Evolutionary conservation across 2,329 filamentous ascomycete genomes (phyloP), one percentile per base, ranked within the genome.

Genomic region (Gnomoniopsis smithogilvyi): DNA sequence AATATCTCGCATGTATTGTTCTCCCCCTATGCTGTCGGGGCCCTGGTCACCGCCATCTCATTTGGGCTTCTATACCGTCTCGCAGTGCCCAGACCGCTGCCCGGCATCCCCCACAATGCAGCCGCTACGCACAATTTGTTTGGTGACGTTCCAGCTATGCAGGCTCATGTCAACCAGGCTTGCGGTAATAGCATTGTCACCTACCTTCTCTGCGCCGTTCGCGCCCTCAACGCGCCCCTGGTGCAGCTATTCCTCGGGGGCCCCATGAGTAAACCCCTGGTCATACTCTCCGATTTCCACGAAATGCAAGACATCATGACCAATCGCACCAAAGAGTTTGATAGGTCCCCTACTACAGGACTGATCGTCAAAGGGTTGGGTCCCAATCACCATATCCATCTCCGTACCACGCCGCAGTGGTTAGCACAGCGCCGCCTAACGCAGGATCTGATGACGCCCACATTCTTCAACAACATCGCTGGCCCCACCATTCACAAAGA

Each of bases 191-290:
- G n/a, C n/a, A n/a, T n/a, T n/a, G n/a, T n/a, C n/a, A n/a, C n/a
- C n/a, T n/a, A n/a, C n/a, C n/a, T n/a, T n/a, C n/a, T n/a, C n/a
- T n/a, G n/a, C n/a, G n/a, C n/a, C n/a, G n/a, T n/a, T n/a, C n/a
- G n/a, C n/a, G n/a, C n/a, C n/a, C 19, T 54, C 14, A 19, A 54
- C 6, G 12, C 51, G 8, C 51, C 51, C 4, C 22, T 54, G 12
- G 8, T 45, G 2, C 51, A 54, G 17, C 34, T 54, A 3, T 54
- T 82, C 59, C 66, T 75, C 10, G n/a, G n/a, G n/a, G 80, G 83
- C 62, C 67, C 78, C 15, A 81, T 82, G 64, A 65, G 79, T 53
- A 66, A 68, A 3, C 78, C 79, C 1, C 70, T 78, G 7, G 30
- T 67, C 17, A 38, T 64, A 8, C 36, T 67, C 0, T 64, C 64